Percentiles rank a stretch among this genome's conserved stretches.
phyloP scores from a whole-genome alignment of 805 yeast species.

The Pichia sporocuriosa region DNA sequence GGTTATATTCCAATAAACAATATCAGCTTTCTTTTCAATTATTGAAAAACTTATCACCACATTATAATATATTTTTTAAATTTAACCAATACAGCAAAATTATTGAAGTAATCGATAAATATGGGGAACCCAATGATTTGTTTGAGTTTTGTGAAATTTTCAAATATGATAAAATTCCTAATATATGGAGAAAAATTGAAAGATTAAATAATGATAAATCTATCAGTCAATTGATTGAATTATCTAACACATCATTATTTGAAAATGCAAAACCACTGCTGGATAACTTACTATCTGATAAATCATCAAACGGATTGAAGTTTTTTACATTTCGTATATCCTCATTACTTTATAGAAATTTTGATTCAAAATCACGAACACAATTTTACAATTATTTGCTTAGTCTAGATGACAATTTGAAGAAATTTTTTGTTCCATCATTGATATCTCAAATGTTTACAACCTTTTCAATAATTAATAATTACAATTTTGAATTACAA shows the following conservation, averaged over 20 bases:
- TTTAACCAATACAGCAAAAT: slow-evolving; percentile 14
- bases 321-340: slow-evolving; percentile 4
- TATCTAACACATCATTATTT: slow-evolving; percentile 1
- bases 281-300: neutral
- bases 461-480: neutral
- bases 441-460: slow-evolving; percentile 2
- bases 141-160: slow-evolving; percentile 14
- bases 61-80: slow-evolving; percentile 13
- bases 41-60: slow-evolving; percentile 1
- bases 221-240: slow-evolving; percentile 5
- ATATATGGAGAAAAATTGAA: slow-evolving; percentile 6
- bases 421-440: slow-evolving; percentile 7
- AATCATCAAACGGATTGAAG: slow-evolving; percentile 9
- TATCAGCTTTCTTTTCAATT: slow-evolving; percentile 13
- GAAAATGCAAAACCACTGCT: neutral
- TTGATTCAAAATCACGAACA: slow-evolving; percentile 3
- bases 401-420: neutral
- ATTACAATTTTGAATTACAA: neutral
- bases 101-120: slow-evolving; percentile 18
- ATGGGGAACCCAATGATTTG: slow-evolving; percentile 18
- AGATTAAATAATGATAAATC: slow-evolving; percentile 5
- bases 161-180: slow-evolving; percentile 10
- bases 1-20: slow-evolving; percentile 18
- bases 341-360: slow-evolving; percentile 4
- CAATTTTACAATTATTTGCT: slow-evolving; percentile 3